Evolutionary conservation across 352 stramenopile species (phyloP).

Genomic region (Phytophthora ramorum): DNA sequence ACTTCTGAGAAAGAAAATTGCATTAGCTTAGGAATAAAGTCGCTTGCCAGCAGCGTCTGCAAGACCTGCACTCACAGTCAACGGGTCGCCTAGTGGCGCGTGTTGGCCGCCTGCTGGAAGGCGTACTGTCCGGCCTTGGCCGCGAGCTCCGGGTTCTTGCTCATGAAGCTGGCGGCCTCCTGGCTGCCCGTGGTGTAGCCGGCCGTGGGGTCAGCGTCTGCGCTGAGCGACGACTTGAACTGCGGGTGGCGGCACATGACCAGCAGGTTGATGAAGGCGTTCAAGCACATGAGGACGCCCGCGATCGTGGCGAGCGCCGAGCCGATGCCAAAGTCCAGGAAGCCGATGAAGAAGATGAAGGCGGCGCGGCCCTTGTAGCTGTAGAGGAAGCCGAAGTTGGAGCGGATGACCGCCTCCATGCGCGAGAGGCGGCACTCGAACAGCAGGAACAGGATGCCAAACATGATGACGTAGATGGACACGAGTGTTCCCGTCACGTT

Average conservation of each 20-base stretch:
- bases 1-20: conserved; percentile 22
- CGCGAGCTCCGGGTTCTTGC: conserved; percentile 79
- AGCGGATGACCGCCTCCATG: conserved; percentile 84
- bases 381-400: conserved; percentile 90
- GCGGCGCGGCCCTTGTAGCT: conserved; percentile 85
- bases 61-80: not conserved
- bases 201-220: conserved; percentile 75
- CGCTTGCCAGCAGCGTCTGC: conserved; percentile 16
- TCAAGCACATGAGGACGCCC: conserved; percentile 85
- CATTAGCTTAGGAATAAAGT: conserved; percentile 41
- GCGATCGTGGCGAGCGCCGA: conserved; percentile 78
- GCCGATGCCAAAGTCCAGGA: conserved; percentile 89
- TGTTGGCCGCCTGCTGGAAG: conserved; percentile 60
- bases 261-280: conserved; percentile 88
- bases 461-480: conserved; percentile 92
- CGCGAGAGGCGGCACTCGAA: conserved; percentile 89
- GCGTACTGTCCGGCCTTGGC: conserved; percentile 82
- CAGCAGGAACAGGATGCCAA: conserved; percentile 85
- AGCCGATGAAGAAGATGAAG: conserved; percentile 93
- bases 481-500: conserved; percentile 90
- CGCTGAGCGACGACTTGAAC: conserved; percentile 83
- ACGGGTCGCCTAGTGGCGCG: conserved; percentile 29
- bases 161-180: conserved; percentile 84
- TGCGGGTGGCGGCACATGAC: conserved; percentile 89
- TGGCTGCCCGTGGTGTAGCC: conserved; percentile 86